Evolutionary conservation across 2,329 filamentous ascomycete genomes (phyloP).

Genomic region (Penicillium janthinellum): DNA sequence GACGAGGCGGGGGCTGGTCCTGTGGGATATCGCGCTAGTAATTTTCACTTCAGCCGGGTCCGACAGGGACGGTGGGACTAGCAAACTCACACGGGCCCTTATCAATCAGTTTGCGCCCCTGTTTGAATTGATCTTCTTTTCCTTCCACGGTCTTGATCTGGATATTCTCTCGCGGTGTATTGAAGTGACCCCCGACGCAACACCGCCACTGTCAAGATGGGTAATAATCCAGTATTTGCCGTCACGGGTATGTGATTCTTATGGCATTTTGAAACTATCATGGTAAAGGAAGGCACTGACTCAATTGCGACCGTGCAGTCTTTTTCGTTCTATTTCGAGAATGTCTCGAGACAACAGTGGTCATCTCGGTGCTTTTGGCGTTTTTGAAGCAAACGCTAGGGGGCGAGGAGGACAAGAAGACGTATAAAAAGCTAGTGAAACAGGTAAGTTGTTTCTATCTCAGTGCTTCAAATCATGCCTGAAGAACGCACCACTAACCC

Average conservation of each 20-base stretch:
- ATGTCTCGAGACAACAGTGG: conserved; percentile 78
- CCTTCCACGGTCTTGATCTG: neutral
- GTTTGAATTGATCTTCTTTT: neutral
- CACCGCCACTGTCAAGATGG: conserved; percentile 14
- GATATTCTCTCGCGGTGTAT: neutral
- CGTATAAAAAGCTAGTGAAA: conserved; percentile 69
- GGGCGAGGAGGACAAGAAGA: conserved; percentile 59
- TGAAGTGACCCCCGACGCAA: neutral
- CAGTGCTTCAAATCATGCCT: neutral
- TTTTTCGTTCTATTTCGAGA: conserved; percentile 65
- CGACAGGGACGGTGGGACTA: neutral
- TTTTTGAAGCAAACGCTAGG: conserved; percentile 82
- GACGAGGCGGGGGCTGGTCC: neutral
- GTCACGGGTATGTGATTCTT: conserved; percentile 18
- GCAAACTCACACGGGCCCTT: conserved; percentile 10
- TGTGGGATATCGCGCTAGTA: conserved; percentile 8
- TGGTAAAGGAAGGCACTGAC: neutral
- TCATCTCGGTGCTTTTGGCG: conserved; percentile 82
- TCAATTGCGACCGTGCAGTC: conserved; percentile 18
- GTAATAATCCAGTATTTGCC: conserved; percentile 25
- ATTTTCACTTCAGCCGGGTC: conserved; percentile 9
- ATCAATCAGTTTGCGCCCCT: conserved; percentile 12
- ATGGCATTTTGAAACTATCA: neutral
- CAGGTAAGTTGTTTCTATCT: conserved; percentile 44
- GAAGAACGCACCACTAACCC: neutral